Base-by-base conservation (phyloP, 306 rosid genomes). In the Macrotyloma uniflorum region DNA sequence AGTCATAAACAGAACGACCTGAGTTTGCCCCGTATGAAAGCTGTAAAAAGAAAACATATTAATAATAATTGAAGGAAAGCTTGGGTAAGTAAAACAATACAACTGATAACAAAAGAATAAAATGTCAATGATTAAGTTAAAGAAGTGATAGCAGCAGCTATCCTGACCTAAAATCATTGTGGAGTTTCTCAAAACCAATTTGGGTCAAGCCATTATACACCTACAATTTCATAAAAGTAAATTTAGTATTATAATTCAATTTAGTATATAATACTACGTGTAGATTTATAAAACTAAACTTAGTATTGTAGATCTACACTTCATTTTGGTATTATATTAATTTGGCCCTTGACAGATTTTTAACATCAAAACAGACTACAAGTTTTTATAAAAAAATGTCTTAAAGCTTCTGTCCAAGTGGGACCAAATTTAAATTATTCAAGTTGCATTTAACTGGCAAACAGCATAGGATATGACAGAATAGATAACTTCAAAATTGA, bases 161-260 rank as follows among this genome's bases (percentile, higher is more conserved):
- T 65, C 51, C 69, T 83, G 79, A 93, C 97, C 99, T 90, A 87
- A 84, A 96, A 33, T 90, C 97, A 71, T 0, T 78, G 74, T 72
- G 84, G 76, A 88, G 71, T 78, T 83, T 90, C 88, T 91, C 96
- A 78, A 81, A 96, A 75, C 98, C 98, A 72, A 84, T 67, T 28
- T 91, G 93, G 80, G 98, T 93, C 93, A 93, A 78, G 78, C 94
- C 99, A 88, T 95, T 88, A 83, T 91, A 87, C 61, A 95, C 98
- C 98, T 95, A 84, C 81, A 88, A 72, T 75, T 78, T 83, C 82
- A 86, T 46, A 53, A 70, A 54, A 18, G 57, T 3, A 15, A 69
- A 46, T 54, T 78, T 47, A 73, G 57, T 46, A 32, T 67, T 70
- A 32, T 15, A 67, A 61, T 28, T 59, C 5, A 59, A 59, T 59